Evolutionary conservation across 257 asterid genomes (phyloP), one percentile per base, ranked within the genome.

Genomic region (Orobanche coerulescens): DNA sequence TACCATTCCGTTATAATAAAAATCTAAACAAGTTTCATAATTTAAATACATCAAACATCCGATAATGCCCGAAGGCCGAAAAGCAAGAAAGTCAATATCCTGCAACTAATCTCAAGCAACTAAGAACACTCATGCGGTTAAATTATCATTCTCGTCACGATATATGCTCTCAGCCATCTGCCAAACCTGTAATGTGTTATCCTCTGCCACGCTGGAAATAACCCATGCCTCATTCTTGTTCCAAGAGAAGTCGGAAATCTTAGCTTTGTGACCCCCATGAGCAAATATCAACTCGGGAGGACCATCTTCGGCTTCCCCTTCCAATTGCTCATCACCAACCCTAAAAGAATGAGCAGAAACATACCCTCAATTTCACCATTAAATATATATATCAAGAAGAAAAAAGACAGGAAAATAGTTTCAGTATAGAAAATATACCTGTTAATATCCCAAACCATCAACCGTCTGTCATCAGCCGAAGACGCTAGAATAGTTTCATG

Each of bases 241-340:
- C 99, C 99, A 93, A 5, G 97, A 89, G 42, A 93, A 84, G 76
- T 93, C 99, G 0, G 97, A 84, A 43, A 89, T 84, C 75, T 81
- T 93, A 14, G 96, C 95, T 73, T 79, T 89, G 66, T 93, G 99
- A 53, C 99, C 97, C 3, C 99, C 99, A 48, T 89, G 99, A 65
- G 97, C 78, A 75, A 93, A 93, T 15, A 93, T 84, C 61, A 93
- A 96, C 80, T 93, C 99, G 0, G 99, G 78, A 2, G 99, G 97
- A 0, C 97, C 97, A 58, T 93, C 99, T 71, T 86, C 97, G 26
- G 95, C 99, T 89, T 89, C 99, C 52, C 97, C 99, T 79, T 89
- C 97, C 85, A 79, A 73, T 76, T 89, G 97, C 75, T 93, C 97
- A 14, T 86, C 99, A 56, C 99, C 99, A 60, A 93, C 72, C 82